These are phyloP conservation scores for Fusarium aywerte DNA, from an alignment of 2,329 filamentous ascomycete genomes.

Conservation along the genomic window DNA sequence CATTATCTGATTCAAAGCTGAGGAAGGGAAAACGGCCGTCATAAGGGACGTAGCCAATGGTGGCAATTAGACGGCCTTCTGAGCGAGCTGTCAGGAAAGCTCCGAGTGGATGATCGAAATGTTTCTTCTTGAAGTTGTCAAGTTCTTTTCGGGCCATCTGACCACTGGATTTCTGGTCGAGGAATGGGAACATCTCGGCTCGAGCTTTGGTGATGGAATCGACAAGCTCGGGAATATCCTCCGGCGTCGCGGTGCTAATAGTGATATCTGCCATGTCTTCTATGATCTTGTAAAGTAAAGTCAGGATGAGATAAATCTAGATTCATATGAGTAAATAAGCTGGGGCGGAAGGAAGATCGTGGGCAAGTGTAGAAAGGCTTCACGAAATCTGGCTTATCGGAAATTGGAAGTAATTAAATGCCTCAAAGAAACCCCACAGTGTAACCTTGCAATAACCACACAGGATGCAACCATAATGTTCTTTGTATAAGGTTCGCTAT, in stretches of 20 bases:
- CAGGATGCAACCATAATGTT: background rate
- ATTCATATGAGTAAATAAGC: background rate
- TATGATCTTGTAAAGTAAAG: accelerated
- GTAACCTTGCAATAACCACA: background rate
- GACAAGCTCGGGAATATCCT: slow-evolving; percentile 42
- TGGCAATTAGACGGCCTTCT: slow-evolving; percentile 37
- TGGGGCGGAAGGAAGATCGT: background rate
- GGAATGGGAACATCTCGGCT: slow-evolving; percentile 45
- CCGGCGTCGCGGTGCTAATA: slow-evolving; percentile 27
- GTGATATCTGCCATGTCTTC: slow-evolving; percentile 9
- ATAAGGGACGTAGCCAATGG: slow-evolving; percentile 43
- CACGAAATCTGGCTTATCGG: background rate
- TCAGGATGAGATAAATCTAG: too few species aligned
- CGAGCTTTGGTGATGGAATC: slow-evolving; percentile 42
- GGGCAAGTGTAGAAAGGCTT: background rate
- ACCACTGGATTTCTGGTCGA: slow-evolving; percentile 32
- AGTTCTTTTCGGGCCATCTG: slow-evolving; percentile 35
- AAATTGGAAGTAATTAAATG: background rate
- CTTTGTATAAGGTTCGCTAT: background rate
- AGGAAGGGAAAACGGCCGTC: slow-evolving; percentile 44
- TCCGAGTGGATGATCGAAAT: slow-evolving; percentile 40
- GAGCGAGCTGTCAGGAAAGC: slow-evolving; percentile 36
- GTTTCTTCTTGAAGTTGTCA: slow-evolving; percentile 34
- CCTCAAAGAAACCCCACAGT: background rate
- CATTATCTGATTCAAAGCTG: slow-evolving; percentile 20